A percentile compares a stretch with the other conserved stretches of the same genome.
phyloP scores from a whole-genome alignment of 2,329 filamentous ascomycete genomes.

The Penicillium vulpinum region DNA sequence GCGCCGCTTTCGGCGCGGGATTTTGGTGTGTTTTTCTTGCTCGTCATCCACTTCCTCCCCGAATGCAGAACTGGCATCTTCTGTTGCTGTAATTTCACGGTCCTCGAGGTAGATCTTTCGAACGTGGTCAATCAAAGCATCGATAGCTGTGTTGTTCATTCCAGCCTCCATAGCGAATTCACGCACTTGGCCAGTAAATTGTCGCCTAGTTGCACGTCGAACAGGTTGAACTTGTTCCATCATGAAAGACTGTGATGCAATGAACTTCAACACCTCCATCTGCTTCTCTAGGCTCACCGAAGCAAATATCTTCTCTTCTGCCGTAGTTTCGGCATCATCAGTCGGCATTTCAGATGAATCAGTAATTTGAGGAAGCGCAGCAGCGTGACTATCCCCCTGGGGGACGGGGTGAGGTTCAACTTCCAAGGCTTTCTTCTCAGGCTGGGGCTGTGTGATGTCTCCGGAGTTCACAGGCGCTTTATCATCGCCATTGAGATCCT shows the following conservation, averaged over 20 bases:
- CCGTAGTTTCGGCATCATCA: background rate
- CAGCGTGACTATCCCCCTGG: background rate
- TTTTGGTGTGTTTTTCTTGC: background rate
- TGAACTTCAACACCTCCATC: background rate
- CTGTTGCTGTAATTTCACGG: background rate
- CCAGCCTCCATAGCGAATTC: constrained; percentile 15
- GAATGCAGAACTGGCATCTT: constrained; percentile 9
- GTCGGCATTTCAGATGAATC: background rate
- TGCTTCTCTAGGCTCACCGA: background rate
- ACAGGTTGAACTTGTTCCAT: background rate
- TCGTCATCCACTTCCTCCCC: constrained; percentile 26
- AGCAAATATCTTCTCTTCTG: constrained; percentile 1
- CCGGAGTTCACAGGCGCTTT: background rate
- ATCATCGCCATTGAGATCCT: too few species aligned
- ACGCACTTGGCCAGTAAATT: constrained; percentile 23
- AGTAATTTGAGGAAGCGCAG: background rate
- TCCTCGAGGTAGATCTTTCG: constrained; percentile 24
- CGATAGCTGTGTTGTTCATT: constrained; percentile 13
- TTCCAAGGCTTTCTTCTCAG: background rate
- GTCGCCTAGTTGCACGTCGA: background rate
- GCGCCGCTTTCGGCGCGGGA: background rate
- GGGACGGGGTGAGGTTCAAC: background rate
- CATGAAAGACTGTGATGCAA: constrained; percentile 2
- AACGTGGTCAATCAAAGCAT: constrained; percentile 23
- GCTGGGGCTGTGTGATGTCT: background rate